Conservation (phyloP, 2,329 filamentous ascomycete species). For the Xylariaceae sp. region DNA sequence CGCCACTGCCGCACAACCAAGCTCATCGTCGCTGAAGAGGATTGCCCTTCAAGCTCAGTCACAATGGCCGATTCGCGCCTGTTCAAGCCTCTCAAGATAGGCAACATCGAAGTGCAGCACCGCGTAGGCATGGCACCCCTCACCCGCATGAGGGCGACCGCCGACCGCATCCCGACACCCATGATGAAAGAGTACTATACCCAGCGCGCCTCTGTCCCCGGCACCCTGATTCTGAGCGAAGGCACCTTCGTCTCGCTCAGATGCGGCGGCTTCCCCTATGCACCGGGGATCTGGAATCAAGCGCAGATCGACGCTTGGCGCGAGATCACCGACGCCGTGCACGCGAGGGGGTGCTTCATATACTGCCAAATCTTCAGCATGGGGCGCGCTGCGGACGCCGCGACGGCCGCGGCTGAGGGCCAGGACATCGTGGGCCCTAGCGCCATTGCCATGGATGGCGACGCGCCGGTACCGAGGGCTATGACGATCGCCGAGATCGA, state of each 20-base stretch:
- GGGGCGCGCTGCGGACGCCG: slow-evolving; percentile 50
- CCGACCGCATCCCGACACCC: slow-evolving; percentile 38
- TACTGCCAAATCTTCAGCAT: slow-evolving; percentile 62
- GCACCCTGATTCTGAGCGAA: slow-evolving; percentile 52
- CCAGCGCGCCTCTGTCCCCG: slow-evolving; percentile 41
- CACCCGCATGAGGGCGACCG: slow-evolving; percentile 47
- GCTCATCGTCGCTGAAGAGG: neutral
- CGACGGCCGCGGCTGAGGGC: slow-evolving; percentile 27
- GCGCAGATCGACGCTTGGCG: slow-evolving; percentile 55
- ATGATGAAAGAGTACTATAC: slow-evolving; percentile 41
- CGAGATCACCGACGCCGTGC: slow-evolving; percentile 54
- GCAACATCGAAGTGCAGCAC: slow-evolving; percentile 13
- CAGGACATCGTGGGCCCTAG: slow-evolving; percentile 28
- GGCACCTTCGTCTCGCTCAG: slow-evolving; percentile 48
- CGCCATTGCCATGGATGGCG: slow-evolving; percentile 34
- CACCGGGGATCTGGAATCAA: slow-evolving; percentile 53
- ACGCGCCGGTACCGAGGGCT: slow-evolving; percentile 50
- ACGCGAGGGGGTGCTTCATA: slow-evolving; percentile 56
- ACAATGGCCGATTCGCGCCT: neutral
- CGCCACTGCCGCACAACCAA: neutral
- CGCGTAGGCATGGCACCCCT: slow-evolving; percentile 43
- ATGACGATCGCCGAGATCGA: slow-evolving; percentile 66
- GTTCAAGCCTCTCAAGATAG: slow-evolving; percentile 15
- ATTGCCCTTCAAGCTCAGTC: neutral
- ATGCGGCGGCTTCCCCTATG: slow-evolving; percentile 44